Evolutionary conservation across 2,329 filamentous ascomycete genomes (phyloP).

Genomic region (Botrytis porri): DNA sequence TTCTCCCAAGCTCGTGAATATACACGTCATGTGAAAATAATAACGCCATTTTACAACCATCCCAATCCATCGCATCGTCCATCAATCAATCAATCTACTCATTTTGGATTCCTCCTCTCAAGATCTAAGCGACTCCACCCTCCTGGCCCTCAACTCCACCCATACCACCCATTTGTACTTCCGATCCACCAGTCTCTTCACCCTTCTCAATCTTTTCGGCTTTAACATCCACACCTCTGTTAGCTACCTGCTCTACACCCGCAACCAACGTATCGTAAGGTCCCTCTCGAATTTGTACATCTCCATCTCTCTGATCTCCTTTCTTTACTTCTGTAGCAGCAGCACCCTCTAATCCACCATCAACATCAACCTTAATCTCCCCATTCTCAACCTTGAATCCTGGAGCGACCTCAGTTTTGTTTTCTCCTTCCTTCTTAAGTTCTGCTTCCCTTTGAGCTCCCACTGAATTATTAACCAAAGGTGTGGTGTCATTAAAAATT

Average conservation of each 20-base stretch:
- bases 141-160: constrained; percentile 18
- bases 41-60: neutral
- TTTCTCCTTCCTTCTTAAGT: constrained; percentile 21
- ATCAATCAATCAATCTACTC: neutral
- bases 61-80: neutral
- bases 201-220: constrained; percentile 31
- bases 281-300: constrained; percentile 29
- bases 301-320: constrained; percentile 20
- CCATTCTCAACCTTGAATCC: constrained; percentile 29
- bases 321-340: constrained; percentile 13
- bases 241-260: constrained; percentile 20
- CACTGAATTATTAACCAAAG: constrained; percentile 61
- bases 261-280: constrained; percentile 30
- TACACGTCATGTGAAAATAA: neutral
- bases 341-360: constrained; percentile 26
- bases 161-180: constrained; percentile 13
- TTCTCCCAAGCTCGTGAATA: neutral
- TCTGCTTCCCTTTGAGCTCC: constrained; percentile 30
- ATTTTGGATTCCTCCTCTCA: neutral
- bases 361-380: constrained; percentile 29
- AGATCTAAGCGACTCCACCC: constrained; percentile 8
- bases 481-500: constrained; percentile 85
- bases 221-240: constrained; percentile 26
- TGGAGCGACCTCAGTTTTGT: constrained; percentile 20
- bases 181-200: constrained; percentile 25